phyloP scores from a whole-genome alignment of 1,139 yeast species.

The Pichia terricola region DNA sequence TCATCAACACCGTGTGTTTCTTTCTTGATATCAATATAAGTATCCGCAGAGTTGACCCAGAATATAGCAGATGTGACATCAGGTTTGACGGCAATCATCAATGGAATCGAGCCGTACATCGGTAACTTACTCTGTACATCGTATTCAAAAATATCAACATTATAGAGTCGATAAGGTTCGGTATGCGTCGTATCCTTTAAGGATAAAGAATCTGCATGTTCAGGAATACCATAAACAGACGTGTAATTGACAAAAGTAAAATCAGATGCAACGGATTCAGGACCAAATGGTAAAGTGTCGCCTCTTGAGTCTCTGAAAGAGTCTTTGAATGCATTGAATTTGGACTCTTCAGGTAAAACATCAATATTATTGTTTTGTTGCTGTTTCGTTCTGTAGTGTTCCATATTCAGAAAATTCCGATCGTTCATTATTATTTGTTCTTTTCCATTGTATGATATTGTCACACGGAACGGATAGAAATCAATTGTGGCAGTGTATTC shows the following conservation, averaged over 20 bases:
- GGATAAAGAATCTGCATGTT: slow-evolving; percentile 76
- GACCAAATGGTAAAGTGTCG: slow-evolving; percentile 71
- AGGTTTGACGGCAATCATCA: slow-evolving; percentile 60
- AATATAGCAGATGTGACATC: slow-evolving; percentile 63
- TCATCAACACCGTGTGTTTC: slow-evolving; percentile 1
- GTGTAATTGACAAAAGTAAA: slow-evolving; percentile 50
- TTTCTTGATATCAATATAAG: slow-evolving; percentile 67
- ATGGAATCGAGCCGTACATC: slow-evolving; percentile 93
- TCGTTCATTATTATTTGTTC: slow-evolving; percentile 57
- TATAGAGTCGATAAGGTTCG: slow-evolving; percentile 76
- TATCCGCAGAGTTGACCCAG: slow-evolving; percentile 92
- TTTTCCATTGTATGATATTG: slow-evolving; percentile 35
- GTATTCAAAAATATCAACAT: slow-evolving; percentile 92
- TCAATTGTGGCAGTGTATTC: slow-evolving; percentile 26
- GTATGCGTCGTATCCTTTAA: slow-evolving; percentile 54
- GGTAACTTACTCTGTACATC: slow-evolving; percentile 74
- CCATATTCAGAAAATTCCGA: slow-evolving; percentile 60
- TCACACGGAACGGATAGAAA: slow-evolving; percentile 44
- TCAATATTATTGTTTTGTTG: slow-evolving; percentile 31
- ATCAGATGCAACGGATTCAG: slow-evolving; percentile 82
- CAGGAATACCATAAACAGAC: slow-evolving; percentile 86
- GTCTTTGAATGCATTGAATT: slow-evolving; percentile 51
- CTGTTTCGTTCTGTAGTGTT: slow-evolving; percentile 53
- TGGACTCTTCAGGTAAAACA: slow-evolving; percentile 44
- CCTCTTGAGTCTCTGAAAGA: slow-evolving; percentile 47